Conservation (phyloP, 139 green algal species). For the Micractinium conductrix region DNA sequence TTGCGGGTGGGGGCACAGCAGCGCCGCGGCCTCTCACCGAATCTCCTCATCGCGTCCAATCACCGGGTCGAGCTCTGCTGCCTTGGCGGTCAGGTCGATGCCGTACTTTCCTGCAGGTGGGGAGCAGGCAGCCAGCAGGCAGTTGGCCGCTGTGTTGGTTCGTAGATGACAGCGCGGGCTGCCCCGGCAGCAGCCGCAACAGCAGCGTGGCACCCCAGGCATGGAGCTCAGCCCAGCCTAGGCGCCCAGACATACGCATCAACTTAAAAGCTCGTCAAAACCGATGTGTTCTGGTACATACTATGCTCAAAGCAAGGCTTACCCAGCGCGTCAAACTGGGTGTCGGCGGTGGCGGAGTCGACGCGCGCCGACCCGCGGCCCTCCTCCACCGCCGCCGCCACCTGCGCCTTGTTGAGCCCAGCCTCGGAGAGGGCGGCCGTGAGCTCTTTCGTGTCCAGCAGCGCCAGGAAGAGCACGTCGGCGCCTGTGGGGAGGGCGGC, state of each 20-base stretch:
- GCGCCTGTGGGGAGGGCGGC: slow-evolving; percentile 50
- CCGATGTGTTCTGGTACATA: too few species aligned
- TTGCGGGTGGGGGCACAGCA: too few species aligned
- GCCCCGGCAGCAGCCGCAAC: too few species aligned
- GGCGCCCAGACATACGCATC: too few species aligned
- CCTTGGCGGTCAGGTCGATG: slow-evolving; percentile 90
- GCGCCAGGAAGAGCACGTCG: slow-evolving; percentile 74
- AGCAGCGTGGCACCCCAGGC: too few species aligned
- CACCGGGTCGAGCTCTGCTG: slow-evolving; percentile 93
- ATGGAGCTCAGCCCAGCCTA: too few species aligned
- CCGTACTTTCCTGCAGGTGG: too few species aligned
- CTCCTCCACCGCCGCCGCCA: slow-evolving; percentile 76
- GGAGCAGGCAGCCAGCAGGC: too few species aligned
- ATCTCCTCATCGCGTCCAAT: slow-evolving; percentile 75
- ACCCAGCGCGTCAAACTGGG: slow-evolving; percentile 88
- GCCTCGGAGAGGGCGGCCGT: slow-evolving; percentile 56
- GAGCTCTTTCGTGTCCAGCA: slow-evolving; percentile 64
- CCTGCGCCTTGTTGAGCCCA: slow-evolving; percentile 60
- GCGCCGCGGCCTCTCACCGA: slow-evolving; percentile 58
- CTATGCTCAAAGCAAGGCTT: too few species aligned
- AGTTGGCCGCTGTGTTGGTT: too few species aligned
- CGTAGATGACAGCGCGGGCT: too few species aligned
- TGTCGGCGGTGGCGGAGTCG: slow-evolving; percentile 59
- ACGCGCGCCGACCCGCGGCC: slow-evolving; percentile 62
- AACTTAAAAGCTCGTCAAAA: too few species aligned